Conservation (phyloP, 108 stramenopile genomes). For the Cyclostephanos tholiformis region DNA sequence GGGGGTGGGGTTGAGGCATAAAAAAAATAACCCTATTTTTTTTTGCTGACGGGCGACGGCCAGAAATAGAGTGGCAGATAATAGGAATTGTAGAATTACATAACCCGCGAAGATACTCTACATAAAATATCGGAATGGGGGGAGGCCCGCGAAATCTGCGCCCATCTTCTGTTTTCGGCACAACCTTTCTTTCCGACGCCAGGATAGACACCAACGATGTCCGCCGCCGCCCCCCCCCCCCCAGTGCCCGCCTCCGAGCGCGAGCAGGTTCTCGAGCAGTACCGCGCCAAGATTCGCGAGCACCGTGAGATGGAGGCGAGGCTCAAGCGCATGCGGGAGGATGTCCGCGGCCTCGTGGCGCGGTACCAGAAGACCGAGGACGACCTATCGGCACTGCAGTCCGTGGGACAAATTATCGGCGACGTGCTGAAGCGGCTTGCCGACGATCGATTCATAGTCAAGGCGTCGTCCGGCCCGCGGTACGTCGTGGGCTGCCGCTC, state of each 20-base stretch:
- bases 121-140: too few species aligned
- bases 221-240: constrained; percentile 13
- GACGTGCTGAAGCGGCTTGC: constrained; percentile 97
- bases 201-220: constrained; percentile 17
- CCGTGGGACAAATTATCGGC: constrained; percentile 97
- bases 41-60: too few species aligned
- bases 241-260: constrained; percentile 59
- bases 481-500: constrained; percentile 97
- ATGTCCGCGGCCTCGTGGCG: constrained; percentile 81
- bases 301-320: constrained; percentile 93
- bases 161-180: neutral
- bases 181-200: neutral
- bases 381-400: constrained; percentile 93
- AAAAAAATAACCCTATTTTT: too few species aligned
- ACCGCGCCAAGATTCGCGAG: constrained; percentile 90
- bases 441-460: constrained; percentile 97
- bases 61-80: too few species aligned
- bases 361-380: constrained; percentile 98
- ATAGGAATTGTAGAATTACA: too few species aligned
- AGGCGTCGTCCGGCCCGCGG: constrained; percentile 94
- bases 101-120: too few species aligned
- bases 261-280: constrained; percentile 89
- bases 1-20: too few species aligned
- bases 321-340: constrained; percentile 89
- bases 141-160: too few species aligned